A percentile compares a stretch with the other conserved stretches of the same genome.
phyloP scores from a whole-genome alignment of 768 basidiomycete genomes.

The Tephrocybe rancida region DNA sequence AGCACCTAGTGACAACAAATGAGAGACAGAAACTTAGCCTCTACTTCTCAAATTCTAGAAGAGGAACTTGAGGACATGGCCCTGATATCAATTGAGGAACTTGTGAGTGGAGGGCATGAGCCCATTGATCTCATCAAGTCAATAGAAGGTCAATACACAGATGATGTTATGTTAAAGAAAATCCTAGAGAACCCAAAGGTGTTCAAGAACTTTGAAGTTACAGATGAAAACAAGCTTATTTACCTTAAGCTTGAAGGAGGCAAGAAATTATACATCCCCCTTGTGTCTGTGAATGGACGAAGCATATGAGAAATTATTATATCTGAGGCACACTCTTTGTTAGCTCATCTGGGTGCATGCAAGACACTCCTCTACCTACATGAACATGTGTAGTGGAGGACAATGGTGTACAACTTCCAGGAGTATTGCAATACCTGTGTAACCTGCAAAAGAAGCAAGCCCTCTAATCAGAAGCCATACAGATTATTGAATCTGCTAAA shows the following conservation, averaged over 20 bases:
- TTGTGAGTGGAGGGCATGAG: neutral
- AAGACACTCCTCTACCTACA: constrained; percentile 32
- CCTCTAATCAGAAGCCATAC: constrained; percentile 15
- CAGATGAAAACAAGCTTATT: neutral
- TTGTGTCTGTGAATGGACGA: constrained; percentile 10
- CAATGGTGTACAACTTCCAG: constrained; percentile 8
- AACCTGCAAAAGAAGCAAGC: constrained; percentile 17
- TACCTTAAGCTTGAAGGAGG: neutral
- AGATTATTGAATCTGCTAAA: constrained; percentile 18
- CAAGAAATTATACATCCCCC: constrained; percentile 10
- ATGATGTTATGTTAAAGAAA: constrained; percentile 10
- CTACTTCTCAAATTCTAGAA: neutral
- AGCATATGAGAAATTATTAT: constrained; percentile 28
- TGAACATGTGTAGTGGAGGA: constrained; percentile 36
- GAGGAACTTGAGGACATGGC: neutral
- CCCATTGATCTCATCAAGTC: neutral
- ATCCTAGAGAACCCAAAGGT: constrained; percentile 1
- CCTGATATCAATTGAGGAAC: neutral
- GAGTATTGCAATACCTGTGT: constrained; percentile 26
- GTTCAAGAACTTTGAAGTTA: constrained; percentile 1
- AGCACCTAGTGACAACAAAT: neutral
- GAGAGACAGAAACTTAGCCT: neutral
- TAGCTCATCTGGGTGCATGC: constrained; percentile 25
- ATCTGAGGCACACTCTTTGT: neutral
- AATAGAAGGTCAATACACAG: constrained; percentile 10